Percentiles rank a stretch among this genome's conserved stretches.
Conservation (phyloP, 768 basidiomycete genomes). For the Hypholoma fasciculare region DNA sequence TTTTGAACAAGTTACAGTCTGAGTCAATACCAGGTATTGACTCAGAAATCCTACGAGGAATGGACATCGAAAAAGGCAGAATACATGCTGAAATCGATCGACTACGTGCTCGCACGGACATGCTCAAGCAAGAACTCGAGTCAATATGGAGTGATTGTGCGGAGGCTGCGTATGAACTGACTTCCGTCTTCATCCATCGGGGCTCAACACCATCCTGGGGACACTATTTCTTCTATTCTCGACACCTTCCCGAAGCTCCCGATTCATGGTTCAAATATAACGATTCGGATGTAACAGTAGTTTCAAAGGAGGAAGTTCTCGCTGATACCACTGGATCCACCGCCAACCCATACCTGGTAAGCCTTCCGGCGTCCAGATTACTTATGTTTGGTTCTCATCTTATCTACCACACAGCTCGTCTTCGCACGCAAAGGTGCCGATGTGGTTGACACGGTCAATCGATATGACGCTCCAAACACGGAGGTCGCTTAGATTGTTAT, state of each 20-base stretch:
- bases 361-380: conserved; percentile 26
- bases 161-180: conserved; percentile 81
- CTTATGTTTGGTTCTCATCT: not conserved
- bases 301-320: conserved; percentile 80
- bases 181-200: conserved; percentile 93
- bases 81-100: conserved; percentile 58
- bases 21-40: conserved; percentile 54
- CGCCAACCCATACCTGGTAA: conserved; percentile 87
- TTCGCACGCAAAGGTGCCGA: conserved; percentile 80
- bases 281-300: conserved; percentile 81
- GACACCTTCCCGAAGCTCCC: conserved; percentile 76
- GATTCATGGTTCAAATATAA: conserved; percentile 97
- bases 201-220: conserved; percentile 86
- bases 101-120: conserved; percentile 47
- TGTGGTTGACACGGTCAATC: conserved; percentile 80
- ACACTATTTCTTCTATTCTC: conserved; percentile 96
- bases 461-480: conserved; percentile 43
- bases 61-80: conserved; percentile 53
- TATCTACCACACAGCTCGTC: conserved; percentile 56
- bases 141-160: conserved; percentile 69
- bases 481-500: conserved; percentile 13
- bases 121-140: conserved; percentile 72
- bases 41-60: conserved; percentile 48
- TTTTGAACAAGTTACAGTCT: conserved; percentile 50
- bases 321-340: conserved; percentile 88